Evolutionary conservation across 352 stramenopile genomes (phyloP), one percentile per base, ranked within the genome.

Genomic region (Phytopythium sindhum): DNA sequence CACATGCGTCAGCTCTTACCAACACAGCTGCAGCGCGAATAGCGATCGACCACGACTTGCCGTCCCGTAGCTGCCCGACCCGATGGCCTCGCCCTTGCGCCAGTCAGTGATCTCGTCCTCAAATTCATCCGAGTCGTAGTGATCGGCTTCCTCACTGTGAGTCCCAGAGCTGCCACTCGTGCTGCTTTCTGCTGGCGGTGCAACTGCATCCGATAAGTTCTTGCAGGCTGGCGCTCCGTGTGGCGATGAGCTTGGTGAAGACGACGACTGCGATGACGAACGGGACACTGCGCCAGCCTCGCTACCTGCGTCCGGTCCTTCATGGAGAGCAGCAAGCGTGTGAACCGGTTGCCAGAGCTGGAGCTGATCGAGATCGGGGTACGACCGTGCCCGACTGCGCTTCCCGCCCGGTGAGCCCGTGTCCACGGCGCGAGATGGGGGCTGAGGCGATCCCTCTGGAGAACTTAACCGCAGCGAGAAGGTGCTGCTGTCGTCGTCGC

Each of bases 11-110:
- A 45, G 41, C 41, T 45, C 15, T 9, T 15, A 8, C 21, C 2
- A n/a, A 2, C 21, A 1, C n/a, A n/a, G 17, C 39, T 21, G 11
- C 8, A 21, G 15, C 17, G 17, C 11, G 41, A 15, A 23, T 5
- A 15, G n/a, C 47, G 17, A n/a, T n/a, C 10, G 17, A 19, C 15
- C 15, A 17, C 17, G 26, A 23, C 48, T 21, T 44, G 86, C 81
- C 51, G 78, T 89, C 39, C 81, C 81, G 63, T 88, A 91, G 64
- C 79, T 88, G 2, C 81, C 81, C 33, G 80, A 82, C 14, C 81
- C 81, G 21, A 91, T 79, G 4, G 75, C 68, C 41, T 80, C 78
- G 19, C 72, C 81, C 45, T 77, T 81, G 29, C 79, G 86, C 81
- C 81, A 91, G 42, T 86, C 73, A 0, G 67, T 74, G 48, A 80